Base-by-base conservation (phyloP, 257 asterid species). In the Solanum sitiens region DNA sequence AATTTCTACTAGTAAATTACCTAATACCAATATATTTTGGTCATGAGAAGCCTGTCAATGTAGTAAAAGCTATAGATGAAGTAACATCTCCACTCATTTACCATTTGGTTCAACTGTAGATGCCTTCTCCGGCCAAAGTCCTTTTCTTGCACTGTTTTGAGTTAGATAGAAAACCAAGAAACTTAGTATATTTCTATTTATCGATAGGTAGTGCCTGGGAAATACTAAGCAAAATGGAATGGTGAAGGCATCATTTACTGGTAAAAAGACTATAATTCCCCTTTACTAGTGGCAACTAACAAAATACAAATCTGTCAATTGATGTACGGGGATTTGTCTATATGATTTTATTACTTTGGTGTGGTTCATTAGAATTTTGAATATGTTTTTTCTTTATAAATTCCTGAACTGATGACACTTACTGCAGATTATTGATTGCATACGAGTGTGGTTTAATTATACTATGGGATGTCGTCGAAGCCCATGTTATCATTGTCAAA, bases 391-490 rank as follows among this genome's bases (percentile, higher is more conserved):
- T 12, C 42, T 70, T 74, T 33, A 32, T 77, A 61, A 80, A 76
- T 89, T 59, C n/a, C 84, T 32, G 75, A 83, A 70, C 42, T 87
- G 83, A 40, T 86, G 70, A 45, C 71, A 21, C 75, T 84, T 86
- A 33, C 87, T 89, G 89, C 94, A 96, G 99, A 95, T 82, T 94
- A 83, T 89, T 96, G 90, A 91, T 96, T 89, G 96, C 98, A n/a
- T 96, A 94, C 86, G 96, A 93, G 88, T 91, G 92, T 90, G 99
- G 99, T 87, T 83, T 93, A 88, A 94, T 96, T 87, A 93, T 95
- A 89, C 95, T 96, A 59, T 96, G 99, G 99, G 98, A 96, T 92
- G 90, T 95, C 82, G 88, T 92, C 80, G 95, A 94, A 89, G 93
- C 92, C 86, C 89, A 85, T 87, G 87, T 90, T 75, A 90, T 94